These are phyloP conservation scores for Eimeria praecox DNA, from an alignment of 169 alveolate genomes.

Conservation along the genomic window DNA sequence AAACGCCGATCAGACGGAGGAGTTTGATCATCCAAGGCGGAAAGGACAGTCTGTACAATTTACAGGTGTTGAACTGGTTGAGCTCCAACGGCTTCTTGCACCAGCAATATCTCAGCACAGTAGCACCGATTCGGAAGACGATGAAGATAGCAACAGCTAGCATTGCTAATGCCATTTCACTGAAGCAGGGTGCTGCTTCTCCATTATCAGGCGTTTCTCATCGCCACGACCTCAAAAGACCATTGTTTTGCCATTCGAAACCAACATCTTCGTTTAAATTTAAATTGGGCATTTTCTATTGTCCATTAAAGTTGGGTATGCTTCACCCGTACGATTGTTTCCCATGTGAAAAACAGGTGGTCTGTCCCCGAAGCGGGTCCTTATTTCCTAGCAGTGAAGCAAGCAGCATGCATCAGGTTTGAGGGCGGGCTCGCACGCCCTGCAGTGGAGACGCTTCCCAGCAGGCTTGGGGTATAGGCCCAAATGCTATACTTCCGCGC, in stretches of 20 bases:
- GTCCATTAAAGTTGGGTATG: background rate
- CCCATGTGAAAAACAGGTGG: background rate
- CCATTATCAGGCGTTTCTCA: background rate
- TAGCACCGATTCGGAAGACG: constrained; percentile 16
- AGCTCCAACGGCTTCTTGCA: constrained; percentile 53
- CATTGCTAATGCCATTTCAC: background rate
- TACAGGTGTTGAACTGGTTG: constrained; percentile 52
- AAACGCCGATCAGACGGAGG: constrained; percentile 1
- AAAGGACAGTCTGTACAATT: constrained; percentile 70
- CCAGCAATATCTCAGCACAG: constrained; percentile 19
- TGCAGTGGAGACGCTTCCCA: too few species aligned
- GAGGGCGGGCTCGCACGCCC: too few species aligned
- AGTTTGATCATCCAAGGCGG: constrained; percentile 31
- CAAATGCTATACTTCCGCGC: too few species aligned
- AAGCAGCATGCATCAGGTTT: background rate
- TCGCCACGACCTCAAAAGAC: background rate
- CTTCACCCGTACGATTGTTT: background rate
- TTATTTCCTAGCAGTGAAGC: too few species aligned
- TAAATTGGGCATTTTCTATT: too few species aligned
- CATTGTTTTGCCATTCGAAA: background rate
- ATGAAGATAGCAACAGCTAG: constrained; percentile 17
- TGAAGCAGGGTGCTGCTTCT: background rate
- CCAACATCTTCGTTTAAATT: too few species aligned
- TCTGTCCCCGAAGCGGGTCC: too few species aligned
- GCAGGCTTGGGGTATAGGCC: too few species aligned